Evolutionary conservation across 2,329 filamentous ascomycete species (phyloP), one percentile per base, ranked within the genome.

Genomic region (Fusarium xylarioides): DNA sequence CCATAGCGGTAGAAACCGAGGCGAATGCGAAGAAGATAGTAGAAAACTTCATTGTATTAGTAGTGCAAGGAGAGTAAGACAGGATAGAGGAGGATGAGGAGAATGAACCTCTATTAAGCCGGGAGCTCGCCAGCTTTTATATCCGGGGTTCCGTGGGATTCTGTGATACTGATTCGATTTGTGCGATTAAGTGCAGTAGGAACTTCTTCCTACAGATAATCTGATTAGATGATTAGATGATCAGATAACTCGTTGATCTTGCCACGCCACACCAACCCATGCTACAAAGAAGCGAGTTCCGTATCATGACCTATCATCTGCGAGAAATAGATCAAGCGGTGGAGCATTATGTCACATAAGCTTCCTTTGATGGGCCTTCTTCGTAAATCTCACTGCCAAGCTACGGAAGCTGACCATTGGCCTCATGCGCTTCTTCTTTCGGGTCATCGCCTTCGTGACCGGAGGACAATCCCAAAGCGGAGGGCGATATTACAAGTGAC

Each of bases 121-220:
- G 44, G 19, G 15, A 19, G 15, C 16, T 5, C 6, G 1, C 2
- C 9, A 14, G 12, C 16, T 15, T 53, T 54, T 54, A 60, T 35
- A 21, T 19, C 1, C 4, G 7, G 7, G n/a, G n/a, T n/a, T 0
- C 6, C 3, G 6, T 15, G 1, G 11, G 8, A 35, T 6, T 3
- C 2, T 34, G 10, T 44, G 16, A 11, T 16, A 2, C 52, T 34
- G 30, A 2, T 11, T 21, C 5, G 3, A 2, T 10, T 6, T 11
- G 11, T 15, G 9, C 2, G 42, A 42, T 18, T 21, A 28, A 23
- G 2, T 11, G 4, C 8, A 18, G 11, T 26, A 14, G 7, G 23
- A 18, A 7, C 18, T 19, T 1, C 0, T 12, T 11, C 9, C n/a
- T 5, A 26, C 7, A 18, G 28, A 42, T 50, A 28, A 54, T 40